These are phyloP conservation scores for Aspergillus homomorphus DNA, from an alignment of 495 filamentous ascomycete species.

Conservation along the genomic window DNA sequence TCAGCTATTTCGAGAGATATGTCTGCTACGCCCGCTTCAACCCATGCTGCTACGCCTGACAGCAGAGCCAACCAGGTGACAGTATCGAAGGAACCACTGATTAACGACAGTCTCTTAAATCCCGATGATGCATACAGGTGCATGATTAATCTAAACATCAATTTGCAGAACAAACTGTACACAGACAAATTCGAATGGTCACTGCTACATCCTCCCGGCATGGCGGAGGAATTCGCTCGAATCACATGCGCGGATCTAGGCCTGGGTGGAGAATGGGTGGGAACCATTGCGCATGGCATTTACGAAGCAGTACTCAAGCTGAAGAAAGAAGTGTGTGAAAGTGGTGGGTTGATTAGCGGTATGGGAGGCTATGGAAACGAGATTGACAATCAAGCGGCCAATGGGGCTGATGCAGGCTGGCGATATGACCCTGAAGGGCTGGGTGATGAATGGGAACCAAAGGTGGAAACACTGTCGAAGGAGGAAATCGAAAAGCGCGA, in stretches of 20 bases:
- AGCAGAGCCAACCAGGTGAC: constrained; percentile 35
- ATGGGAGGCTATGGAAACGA: constrained; percentile 69
- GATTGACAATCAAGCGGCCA: constrained; percentile 85
- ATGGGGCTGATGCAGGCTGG: constrained; percentile 81
- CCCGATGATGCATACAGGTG: constrained; percentile 91
- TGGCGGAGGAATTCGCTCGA: constrained; percentile 89
- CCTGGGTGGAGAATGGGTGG: constrained; percentile 87
- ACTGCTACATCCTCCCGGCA: constrained; percentile 82
- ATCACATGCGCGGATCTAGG: constrained; percentile 89
- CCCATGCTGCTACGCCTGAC: constrained; percentile 50
- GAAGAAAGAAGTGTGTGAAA: constrained; percentile 95
- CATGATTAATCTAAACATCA: constrained; percentile 87
- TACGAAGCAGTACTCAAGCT: constrained; percentile 90
- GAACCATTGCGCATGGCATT: constrained; percentile 91
- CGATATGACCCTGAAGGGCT: constrained; percentile 88
- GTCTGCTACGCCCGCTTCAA: constrained; percentile 50
- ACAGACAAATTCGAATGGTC: constrained; percentile 99
- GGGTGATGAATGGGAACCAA: constrained; percentile 90
- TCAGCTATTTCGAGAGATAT: constrained; percentile 43
- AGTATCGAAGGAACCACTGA: constrained; percentile 40
- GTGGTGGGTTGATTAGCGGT: constrained; percentile 71
- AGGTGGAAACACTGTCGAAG: constrained; percentile 82
- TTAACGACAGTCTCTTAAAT: constrained; percentile 60
- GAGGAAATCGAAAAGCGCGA: constrained; percentile 98
- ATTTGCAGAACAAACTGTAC: constrained; percentile 86